Percentiles rank a stretch among this genome's conserved stretches.
phyloP scores from a whole-genome alignment of 2,329 filamentous ascomycete species.

The Aspergillus unguis region DNA sequence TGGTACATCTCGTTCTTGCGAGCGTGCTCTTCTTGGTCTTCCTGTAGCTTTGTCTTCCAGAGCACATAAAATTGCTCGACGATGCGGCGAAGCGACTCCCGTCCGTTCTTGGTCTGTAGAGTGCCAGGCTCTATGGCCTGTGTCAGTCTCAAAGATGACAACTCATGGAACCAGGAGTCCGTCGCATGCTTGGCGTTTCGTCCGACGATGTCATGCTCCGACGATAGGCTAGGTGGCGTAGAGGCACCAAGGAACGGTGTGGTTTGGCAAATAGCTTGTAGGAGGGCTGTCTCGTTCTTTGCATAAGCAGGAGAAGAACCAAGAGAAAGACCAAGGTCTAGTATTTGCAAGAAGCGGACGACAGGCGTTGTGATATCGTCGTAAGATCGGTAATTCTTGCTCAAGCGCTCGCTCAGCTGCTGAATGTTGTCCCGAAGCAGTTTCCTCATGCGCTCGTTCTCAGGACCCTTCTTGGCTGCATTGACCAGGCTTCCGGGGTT shows the following conservation, averaged over 20 bases:
- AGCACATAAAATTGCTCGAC: constrained; percentile 72
- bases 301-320: constrained; percentile 32
- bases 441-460: constrained; percentile 33
- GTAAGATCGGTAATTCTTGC: constrained; percentile 69
- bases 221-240: constrained; percentile 20
- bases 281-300: constrained; percentile 17
- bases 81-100: constrained; percentile 60
- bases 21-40: constrained; percentile 72
- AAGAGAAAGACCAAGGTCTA: constrained; percentile 72
- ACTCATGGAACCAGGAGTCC: constrained; percentile 37
- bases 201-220: background rate
- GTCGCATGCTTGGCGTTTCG: constrained; percentile 26
- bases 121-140: constrained; percentile 32
- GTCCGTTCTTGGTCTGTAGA: constrained; percentile 42
- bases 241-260: constrained; percentile 41
- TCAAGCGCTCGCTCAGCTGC: constrained; percentile 68
- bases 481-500: constrained; percentile 30
- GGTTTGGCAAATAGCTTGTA: constrained; percentile 31
- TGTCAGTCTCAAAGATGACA: constrained; percentile 34
- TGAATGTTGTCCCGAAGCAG: constrained; percentile 57
- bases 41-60: constrained; percentile 74
- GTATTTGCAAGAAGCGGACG: constrained; percentile 72
- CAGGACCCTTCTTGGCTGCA: constrained; percentile 10
- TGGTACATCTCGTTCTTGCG: constrained; percentile 74
- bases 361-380: constrained; percentile 79